These are phyloP conservation scores for Rubia occidens DNA, from an alignment of 305 asterid species.

Conservation along the genomic window DNA sequence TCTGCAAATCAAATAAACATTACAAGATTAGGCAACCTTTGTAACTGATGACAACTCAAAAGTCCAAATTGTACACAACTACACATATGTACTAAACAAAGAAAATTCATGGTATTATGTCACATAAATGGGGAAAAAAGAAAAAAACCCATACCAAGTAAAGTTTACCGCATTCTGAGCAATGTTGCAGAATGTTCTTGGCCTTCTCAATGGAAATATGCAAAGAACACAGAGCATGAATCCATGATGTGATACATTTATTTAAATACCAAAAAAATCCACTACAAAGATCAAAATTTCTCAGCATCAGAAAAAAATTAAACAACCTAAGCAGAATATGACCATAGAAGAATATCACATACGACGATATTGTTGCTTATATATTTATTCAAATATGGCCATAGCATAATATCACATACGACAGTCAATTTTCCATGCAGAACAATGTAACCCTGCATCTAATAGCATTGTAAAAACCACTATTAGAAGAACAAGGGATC, in stretches of 20 bases:
- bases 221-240: slow-evolving; percentile 91
- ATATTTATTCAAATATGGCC: no score
- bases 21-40: slow-evolving; percentile 10
- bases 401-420: no score
- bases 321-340: no score
- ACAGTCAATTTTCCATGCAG: no score
- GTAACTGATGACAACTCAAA: not conserved
- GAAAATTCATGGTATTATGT: not conserved
- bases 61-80: not conserved
- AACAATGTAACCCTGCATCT: no score
- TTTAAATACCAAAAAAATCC: no score
- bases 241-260: slow-evolving; percentile 61
- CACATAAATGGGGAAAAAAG: slow-evolving; percentile 3
- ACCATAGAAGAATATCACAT: no score
- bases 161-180: slow-evolving; percentile 92
- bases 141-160: slow-evolving; percentile 54
- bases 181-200: slow-evolving; percentile 83
- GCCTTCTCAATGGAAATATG: slow-evolving; percentile 98
- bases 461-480: no score
- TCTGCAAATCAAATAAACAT: slow-evolving; percentile 43
- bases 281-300: no score
- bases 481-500: no score
- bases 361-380: no score
- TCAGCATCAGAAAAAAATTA: no score
- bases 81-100: not conserved